Evolutionary conservation across 176 grass and related monocot species (phyloP).

Genomic region (Dendrocalamus sinicus): DNA sequence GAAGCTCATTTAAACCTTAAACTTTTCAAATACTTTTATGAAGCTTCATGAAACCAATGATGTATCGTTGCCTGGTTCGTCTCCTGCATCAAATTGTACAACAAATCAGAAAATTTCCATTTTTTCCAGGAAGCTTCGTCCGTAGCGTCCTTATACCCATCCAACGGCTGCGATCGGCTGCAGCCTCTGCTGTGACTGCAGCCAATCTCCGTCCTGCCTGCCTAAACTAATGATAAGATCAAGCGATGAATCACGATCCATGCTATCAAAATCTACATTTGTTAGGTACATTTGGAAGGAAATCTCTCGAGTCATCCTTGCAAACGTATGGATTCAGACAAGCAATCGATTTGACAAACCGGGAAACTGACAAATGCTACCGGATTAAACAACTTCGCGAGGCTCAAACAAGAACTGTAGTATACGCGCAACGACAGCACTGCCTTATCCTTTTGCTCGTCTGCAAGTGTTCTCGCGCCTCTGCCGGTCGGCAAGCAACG

Average conservation of each 20-base stretch:
- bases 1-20: no score
- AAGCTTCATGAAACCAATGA: no score
- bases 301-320: background rate
- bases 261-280: background rate
- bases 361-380: background rate
- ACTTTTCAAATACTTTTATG: no score
- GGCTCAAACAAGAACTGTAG: background rate
- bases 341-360: slow-evolving; percentile 37
- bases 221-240: background rate
- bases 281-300: background rate
- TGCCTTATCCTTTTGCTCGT: slow-evolving; percentile 29
- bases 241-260: background rate
- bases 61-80: no score
- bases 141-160: background rate
- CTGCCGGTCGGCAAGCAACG: slow-evolving; percentile 4
- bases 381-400: background rate
- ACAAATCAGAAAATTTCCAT: no score
- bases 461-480: background rate
- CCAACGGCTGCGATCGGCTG: background rate
- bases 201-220: background rate
- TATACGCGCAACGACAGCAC: background rate
- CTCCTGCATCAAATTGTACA: no score
- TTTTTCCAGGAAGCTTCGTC: background rate
- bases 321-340: background rate
- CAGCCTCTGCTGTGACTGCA: background rate